Percentiles rank a stretch among this genome's conserved stretches.
Evolutionary conservation across 1,139 yeast genomes (phyloP).

Genomic region (Saccharomycopsis hybrid): DNA sequence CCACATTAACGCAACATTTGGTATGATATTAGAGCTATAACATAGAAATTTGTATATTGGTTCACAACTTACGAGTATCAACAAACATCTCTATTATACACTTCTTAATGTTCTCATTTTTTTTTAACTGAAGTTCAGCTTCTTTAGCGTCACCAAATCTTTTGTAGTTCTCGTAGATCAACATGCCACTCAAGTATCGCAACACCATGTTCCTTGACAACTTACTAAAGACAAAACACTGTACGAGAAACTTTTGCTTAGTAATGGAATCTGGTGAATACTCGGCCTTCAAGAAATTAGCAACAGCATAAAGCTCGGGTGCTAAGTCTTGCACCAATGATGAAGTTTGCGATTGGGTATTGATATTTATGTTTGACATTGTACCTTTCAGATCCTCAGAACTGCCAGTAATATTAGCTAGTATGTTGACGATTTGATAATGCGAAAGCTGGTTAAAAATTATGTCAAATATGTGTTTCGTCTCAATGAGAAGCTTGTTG

Average conservation of each 20-base stretch:
- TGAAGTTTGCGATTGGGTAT: too few relatives aligned
- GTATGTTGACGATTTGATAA: constrained; percentile 1
- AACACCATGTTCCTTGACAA: constrained; percentile 9
- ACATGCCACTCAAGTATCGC: constrained; percentile 9
- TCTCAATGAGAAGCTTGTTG: constrained; percentile 1
- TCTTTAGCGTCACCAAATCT: constrained; percentile 11
- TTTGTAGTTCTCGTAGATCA: constrained; percentile 11
- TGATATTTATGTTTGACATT: too few relatives aligned
- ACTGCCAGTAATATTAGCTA: neutral
- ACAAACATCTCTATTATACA: neutral
- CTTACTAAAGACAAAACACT: constrained; percentile 9
- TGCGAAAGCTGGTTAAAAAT: constrained; percentile 7
- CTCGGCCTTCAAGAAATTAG: constrained; percentile 6
- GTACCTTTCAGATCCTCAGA: neutral
- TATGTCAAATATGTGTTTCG: constrained; percentile 12
- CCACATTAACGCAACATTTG: too few relatives aligned
- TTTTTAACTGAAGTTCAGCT: constrained; percentile 8
- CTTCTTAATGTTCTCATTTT: constrained; percentile 4
- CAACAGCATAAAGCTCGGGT: constrained; percentile 9
- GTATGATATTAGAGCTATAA: too few relatives aligned
- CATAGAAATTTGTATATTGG: neutral
- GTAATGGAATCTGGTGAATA: constrained; percentile 7
- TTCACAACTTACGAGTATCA: too few relatives aligned
- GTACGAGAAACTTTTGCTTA: constrained; percentile 8
- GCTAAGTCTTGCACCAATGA: neutral